Evolutionary conservation across 768 basidiomycete genomes (phyloP), one percentile per base, ranked within the genome.

Genomic region (Trametes cubensis): DNA sequence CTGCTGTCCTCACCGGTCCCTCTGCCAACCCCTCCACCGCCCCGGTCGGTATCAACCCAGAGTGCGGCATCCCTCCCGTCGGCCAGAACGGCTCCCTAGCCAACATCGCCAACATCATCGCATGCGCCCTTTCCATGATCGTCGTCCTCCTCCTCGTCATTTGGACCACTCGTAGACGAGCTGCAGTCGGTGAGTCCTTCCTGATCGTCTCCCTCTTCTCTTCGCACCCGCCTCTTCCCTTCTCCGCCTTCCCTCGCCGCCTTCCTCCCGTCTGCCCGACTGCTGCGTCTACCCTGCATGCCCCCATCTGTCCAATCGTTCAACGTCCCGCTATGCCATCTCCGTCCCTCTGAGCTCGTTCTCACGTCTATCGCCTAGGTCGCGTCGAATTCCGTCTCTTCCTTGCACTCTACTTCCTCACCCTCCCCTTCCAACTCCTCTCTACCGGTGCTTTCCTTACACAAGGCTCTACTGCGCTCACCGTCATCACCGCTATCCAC

Each of bases 61-160:
- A 74, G 41, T 98, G 95, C 73, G 89, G 88, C 57, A 94, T 94
- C 62, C 82, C 82, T 5, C 80, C 84, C 44, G 78, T 86, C 39
- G 85, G 82, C 50, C 73, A 78, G 20, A 74, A 83, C 25, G 82
- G 84, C 26, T 83, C 85, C 5, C 74, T 93, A 8, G 92, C 89
- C 66, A 93, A 94, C 79, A 83, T 92, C 64, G 94, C 94, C 61
- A 92, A 97, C 72, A 87, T 95, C 71, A 80, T 93, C 63, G 81
- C 84, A 4, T 96, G 92, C 67, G 88, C 80, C n/a, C 69, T 93
- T 52, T 88, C 88, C 69, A 75, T 94, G 62, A 47, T 92, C 28
- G 70, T 89, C 67, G 75, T 85, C n/a, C 64, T 80, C 23, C 72
- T 72, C 39, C 80, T 98, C 44, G 79, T 92, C 42, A 76, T 78